phyloP scores from a whole-genome alignment of 2,329 filamentous ascomycete species.

The Penicillium psychrosexuale region DNA sequence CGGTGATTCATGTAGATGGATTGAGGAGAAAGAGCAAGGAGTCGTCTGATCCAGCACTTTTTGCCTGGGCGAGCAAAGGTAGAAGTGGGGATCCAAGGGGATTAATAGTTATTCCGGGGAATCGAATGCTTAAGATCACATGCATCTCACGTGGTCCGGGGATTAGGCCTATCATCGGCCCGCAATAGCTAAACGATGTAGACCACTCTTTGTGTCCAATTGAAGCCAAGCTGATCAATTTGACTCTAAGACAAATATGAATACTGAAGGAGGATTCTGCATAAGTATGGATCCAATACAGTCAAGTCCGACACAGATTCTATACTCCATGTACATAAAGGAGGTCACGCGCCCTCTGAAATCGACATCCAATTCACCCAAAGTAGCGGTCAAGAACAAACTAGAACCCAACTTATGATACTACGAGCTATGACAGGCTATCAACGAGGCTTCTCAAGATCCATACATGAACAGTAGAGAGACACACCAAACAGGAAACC shows the following conservation, averaged over 20 bases:
- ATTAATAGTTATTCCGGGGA: conserved; percentile 7
- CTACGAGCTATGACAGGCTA: not conserved
- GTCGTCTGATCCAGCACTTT: conserved; percentile 22
- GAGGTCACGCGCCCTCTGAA: not conserved
- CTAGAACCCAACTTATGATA: not conserved
- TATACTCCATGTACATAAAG: not conserved
- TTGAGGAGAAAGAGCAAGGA: conserved; percentile 3
- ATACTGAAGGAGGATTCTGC: not conserved
- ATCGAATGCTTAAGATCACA: not conserved
- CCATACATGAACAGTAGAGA: not conserved
- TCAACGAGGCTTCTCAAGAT: too few species aligned
- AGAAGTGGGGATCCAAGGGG: conserved; percentile 6
- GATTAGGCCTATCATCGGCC: conserved; percentile 3
- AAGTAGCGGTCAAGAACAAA: not conserved
- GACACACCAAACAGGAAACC: conserved; percentile 5
- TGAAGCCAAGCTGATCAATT: not conserved
- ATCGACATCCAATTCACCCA: not conserved
- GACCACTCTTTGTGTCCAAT: not conserved
- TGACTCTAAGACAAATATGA: not conserved
- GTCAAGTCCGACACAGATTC: not conserved
- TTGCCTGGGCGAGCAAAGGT: conserved; percentile 13
- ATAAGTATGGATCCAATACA: not conserved
- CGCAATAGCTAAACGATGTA: not conserved
- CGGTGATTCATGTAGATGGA: conserved; percentile 10
- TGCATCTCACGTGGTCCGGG: not conserved